A percentile compares a stretch with the other conserved stretches of the same genome.
Conservation (phyloP, 768 basidiomycete species). For the Suillus paluster region DNA sequence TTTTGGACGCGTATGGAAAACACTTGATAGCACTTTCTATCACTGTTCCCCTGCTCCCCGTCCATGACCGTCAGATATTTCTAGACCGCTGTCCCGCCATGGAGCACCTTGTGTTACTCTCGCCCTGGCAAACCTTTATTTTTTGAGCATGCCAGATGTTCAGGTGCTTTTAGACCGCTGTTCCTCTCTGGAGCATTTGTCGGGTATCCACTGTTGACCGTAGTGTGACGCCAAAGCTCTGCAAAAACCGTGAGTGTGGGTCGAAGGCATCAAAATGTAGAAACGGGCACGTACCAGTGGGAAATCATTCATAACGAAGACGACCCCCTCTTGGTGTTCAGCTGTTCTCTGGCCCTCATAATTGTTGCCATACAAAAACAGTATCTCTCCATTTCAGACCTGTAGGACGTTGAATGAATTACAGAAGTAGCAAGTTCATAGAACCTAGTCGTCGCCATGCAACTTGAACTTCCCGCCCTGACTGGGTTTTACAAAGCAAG, state of each 20-base stretch:
- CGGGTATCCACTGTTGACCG: slow-evolving; percentile 94
- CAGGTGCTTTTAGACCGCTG: neutral
- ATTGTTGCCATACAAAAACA: slow-evolving; percentile 98
- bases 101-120: neutral
- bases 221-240: slow-evolving; percentile 98
- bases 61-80: neutral
- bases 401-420: slow-evolving; percentile 37
- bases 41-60: neutral
- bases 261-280: neutral
- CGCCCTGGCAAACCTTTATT: no score
- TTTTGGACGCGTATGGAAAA: neutral
- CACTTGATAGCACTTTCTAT: neutral
- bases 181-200: slow-evolving; percentile 55
- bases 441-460: no score
- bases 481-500: no score
- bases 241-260: slow-evolving; percentile 18
- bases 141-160: no score
- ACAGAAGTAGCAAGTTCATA: no score
- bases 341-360: slow-evolving; percentile 98
- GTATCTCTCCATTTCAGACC: slow-evolving; percentile 99
- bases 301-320: slow-evolving; percentile 99
- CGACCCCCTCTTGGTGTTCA: slow-evolving; percentile 97
- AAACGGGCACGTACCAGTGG: slow-evolving; percentile 71
- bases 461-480: no score
- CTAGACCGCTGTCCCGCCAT: slow-evolving; percentile 5